Base-by-base conservation (phyloP, 306 rosid genomes). In the Inga oerstediana region DNA sequence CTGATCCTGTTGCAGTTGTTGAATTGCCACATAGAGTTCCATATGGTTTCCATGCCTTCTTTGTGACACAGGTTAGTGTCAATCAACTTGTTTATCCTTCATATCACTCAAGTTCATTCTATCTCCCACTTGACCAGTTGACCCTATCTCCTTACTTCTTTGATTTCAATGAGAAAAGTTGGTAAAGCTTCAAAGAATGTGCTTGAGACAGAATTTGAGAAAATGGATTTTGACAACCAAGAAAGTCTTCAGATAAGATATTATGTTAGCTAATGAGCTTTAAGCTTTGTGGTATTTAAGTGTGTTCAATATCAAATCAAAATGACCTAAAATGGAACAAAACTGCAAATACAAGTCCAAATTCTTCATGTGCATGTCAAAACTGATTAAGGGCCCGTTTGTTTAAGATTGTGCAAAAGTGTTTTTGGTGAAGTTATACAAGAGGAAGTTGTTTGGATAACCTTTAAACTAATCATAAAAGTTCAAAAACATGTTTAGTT, bases 11-110 rank as follows among this genome's bases (percentile, higher is more conserved):
- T 77, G 99, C 98, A 35, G 91, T 93, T 65, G 87, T 95, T 46
- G 94, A 95, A 75, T 86, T 95, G 88, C 99, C 98, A 4, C 88
- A 86, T 4, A 86, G 98, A 88, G 97, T 92, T 87, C 99, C 99
- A 32, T 90, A 90, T 62, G 98, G 99, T 71, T 93, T 95, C 79
- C 99, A 93, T 87, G 98, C 98, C 81, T 90, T 93, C 88, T 95
- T 93, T 77, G 93, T 93, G 52, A 87, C 97, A 35, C 94, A 93
- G 98, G 99, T 95, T 77, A 80, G 96, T 78, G 85, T 86, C 64
- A 48, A 46, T 74, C 77, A 32, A 9, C 35, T 56, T 59, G 61
- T 79, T 49, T 46, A 62, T 65, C 48, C 46, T 24, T 81, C 54
- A 71, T 37, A 24, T 76, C 64, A 67, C 66, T 64, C 69, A 44